Conservation (phyloP, 306 rosid genomes). For the Astragalus membranaceus region DNA sequence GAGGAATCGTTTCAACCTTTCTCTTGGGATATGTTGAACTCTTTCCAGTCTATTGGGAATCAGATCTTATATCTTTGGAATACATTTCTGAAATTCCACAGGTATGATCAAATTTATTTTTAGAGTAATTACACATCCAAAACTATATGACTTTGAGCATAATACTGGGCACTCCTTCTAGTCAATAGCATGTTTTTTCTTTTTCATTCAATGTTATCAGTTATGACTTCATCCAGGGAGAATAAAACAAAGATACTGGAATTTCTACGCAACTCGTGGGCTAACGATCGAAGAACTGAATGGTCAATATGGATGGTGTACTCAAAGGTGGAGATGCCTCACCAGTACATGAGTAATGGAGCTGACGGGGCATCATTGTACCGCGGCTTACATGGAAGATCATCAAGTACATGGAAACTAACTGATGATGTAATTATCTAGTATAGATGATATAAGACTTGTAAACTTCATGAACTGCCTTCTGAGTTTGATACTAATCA, state of each 20-base stretch:
- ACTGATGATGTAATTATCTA: conserved; percentile 63
- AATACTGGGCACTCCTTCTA: neutral
- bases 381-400: conserved; percentile 49
- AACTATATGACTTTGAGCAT: neutral
- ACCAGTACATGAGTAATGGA: conserved; percentile 42
- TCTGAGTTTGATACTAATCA: neutral
- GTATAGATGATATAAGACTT: neutral
- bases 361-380: conserved; percentile 39
- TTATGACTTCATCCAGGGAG: conserved; percentile 43
- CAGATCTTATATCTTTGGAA: conserved; percentile 67
- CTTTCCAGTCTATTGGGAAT: conserved; percentile 54
- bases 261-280: conserved; percentile 65
- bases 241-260: conserved; percentile 70
- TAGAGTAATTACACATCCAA: conserved; percentile 3
- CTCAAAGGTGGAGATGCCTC: conserved; percentile 79
- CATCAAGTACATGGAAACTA: conserved; percentile 43
- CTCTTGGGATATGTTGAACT: conserved; percentile 37
- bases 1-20: conserved; percentile 30
- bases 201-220: conserved; percentile 9
- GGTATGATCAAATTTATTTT: conserved; percentile 35
- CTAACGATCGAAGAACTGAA: conserved; percentile 73
- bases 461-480: neutral
- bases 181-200: conserved; percentile 12
- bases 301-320: conserved; percentile 96
- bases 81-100: conserved; percentile 69